These are phyloP conservation scores for Colletotrichum ledebouriae DNA, from an alignment of 2,329 filamentous ascomycete species.

Conservation along the genomic window DNA sequence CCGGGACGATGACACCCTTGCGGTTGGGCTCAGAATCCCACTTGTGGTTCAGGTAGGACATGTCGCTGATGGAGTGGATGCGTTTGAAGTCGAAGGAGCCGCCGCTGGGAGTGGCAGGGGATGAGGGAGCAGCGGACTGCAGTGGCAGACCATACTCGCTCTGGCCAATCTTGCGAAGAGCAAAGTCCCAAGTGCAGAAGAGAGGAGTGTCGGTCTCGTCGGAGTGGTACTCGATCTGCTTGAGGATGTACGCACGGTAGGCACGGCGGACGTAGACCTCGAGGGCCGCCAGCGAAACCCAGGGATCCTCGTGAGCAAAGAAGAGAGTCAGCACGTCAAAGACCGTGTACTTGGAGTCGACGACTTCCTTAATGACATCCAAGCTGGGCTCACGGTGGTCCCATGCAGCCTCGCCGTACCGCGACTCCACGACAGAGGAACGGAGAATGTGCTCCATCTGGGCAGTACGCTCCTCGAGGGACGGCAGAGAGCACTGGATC, in stretches of 20 bases:
- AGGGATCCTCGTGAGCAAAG: conserved; percentile 93
- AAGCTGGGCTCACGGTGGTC: conserved; percentile 94
- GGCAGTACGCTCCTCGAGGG: conserved; percentile 90
- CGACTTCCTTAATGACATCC: conserved; percentile 94
- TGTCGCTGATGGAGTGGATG: conserved; percentile 95
- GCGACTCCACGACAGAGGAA: conserved; percentile 95
- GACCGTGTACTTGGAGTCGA: conserved; percentile 98
- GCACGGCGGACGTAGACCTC: conserved; percentile 97
- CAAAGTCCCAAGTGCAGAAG: conserved; percentile 95
- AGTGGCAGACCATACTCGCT: conserved; percentile 88
- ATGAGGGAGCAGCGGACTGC: conserved; percentile 84
- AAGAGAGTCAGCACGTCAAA: conserved; percentile 96
- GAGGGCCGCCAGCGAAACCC: conserved; percentile 92
- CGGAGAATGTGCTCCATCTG: conserved; percentile 99
- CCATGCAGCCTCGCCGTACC: conserved; percentile 96
- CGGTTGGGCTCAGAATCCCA: conserved; percentile 82
- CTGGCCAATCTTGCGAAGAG: conserved; percentile 92
- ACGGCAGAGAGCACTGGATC: conserved; percentile 96
- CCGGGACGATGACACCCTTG: conserved; percentile 94
- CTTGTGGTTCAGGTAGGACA: conserved; percentile 86
- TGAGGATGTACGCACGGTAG: conserved; percentile 94
- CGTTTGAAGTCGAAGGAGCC: conserved; percentile 78
- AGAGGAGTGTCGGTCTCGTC: conserved; percentile 77
- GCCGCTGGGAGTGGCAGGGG: conserved; percentile 79
- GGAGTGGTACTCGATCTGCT: conserved; percentile 88